A percentile compares a stretch with the other conserved stretches of the same genome.
These are phyloP conservation scores for Aphanomyces euteiches DNA, from an alignment of 352 stramenopile species.

Conservation along the genomic window DNA sequence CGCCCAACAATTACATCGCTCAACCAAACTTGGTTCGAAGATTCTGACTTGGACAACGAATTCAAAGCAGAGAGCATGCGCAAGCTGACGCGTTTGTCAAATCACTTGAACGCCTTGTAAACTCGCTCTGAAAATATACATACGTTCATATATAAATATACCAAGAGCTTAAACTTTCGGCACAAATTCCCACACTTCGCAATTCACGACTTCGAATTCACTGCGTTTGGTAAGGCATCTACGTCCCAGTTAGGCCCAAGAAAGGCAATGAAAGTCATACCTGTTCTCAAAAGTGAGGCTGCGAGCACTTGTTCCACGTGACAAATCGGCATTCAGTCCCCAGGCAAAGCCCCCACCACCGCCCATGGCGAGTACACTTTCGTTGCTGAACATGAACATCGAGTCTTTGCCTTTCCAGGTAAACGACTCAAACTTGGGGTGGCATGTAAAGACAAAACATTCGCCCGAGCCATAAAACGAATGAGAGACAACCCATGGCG, in stretches of 20 bases:
- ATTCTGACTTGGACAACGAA: slow-evolving; percentile 5
- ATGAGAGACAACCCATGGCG: slow-evolving; percentile 43
- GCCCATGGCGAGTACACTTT: slow-evolving; percentile 66
- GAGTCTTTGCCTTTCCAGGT: slow-evolving; percentile 55
- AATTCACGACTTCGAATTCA: slow-evolving; percentile 54
- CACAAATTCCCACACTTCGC: slow-evolving; percentile 70
- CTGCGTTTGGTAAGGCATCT: slow-evolving; percentile 46
- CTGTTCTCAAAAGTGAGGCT: slow-evolving; percentile 64
- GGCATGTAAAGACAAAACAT: slow-evolving; percentile 67
- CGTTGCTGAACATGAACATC: slow-evolving; percentile 73
- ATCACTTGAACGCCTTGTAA: not conserved
- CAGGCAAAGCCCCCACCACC: slow-evolving; percentile 65
- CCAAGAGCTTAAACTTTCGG: slow-evolving; percentile 34
- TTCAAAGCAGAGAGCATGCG: slow-evolving; percentile 12
- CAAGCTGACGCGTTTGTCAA: not conserved
- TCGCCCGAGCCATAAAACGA: slow-evolving; percentile 73
- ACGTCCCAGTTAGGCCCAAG: not conserved
- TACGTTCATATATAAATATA: not conserved
- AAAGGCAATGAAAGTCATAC: slow-evolving; percentile 26
- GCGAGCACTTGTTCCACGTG: slow-evolving; percentile 42
- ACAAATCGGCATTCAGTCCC: slow-evolving; percentile 65
- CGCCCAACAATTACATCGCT: not conserved
- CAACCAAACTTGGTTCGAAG: not conserved
- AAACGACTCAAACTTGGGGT: slow-evolving; percentile 56
- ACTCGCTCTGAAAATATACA: slow-evolving; percentile 43